These are phyloP conservation scores for Edaphochlamys debaryana DNA, from an alignment of 139 green algal genomes.

Conservation along the genomic window DNA sequence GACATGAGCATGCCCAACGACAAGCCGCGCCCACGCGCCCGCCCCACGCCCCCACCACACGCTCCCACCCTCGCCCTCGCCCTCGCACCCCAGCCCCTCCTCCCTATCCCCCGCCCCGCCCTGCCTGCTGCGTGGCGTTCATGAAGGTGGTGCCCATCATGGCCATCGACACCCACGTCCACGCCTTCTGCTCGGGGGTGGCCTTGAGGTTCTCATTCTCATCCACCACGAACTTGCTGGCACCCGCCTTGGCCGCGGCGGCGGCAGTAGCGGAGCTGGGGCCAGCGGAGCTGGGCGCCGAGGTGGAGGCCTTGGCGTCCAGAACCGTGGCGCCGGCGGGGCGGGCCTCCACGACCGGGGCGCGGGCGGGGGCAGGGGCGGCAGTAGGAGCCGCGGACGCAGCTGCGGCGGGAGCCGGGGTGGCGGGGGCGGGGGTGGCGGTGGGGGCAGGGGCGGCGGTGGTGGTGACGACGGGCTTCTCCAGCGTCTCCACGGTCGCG, in stretches of 20 bases:
- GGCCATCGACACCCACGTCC: constrained; percentile 60
- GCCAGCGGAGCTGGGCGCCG: not conserved
- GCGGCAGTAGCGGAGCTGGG: not conserved
- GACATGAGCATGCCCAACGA: no score
- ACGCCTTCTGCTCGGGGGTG: constrained; percentile 65
- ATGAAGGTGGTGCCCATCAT: constrained; percentile 59
- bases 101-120: no score
- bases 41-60: no score
- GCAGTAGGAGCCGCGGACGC: not conserved
- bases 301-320: not conserved
- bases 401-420: not conserved
- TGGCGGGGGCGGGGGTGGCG: not conserved
- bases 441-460: no score
- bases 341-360: not conserved
- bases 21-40: no score
- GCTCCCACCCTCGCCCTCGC: no score
- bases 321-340: not conserved
- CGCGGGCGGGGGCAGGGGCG: not conserved
- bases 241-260: not conserved
- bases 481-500: not conserved
- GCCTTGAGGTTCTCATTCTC: constrained; percentile 54
- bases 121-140: constrained; percentile 40
- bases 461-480: not conserved
- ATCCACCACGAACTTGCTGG: constrained; percentile 67
- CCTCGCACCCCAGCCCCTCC: no score